Conservation (phyloP, 768 basidiomycete species). For the Xerocomus brunneocitrinus region DNA sequence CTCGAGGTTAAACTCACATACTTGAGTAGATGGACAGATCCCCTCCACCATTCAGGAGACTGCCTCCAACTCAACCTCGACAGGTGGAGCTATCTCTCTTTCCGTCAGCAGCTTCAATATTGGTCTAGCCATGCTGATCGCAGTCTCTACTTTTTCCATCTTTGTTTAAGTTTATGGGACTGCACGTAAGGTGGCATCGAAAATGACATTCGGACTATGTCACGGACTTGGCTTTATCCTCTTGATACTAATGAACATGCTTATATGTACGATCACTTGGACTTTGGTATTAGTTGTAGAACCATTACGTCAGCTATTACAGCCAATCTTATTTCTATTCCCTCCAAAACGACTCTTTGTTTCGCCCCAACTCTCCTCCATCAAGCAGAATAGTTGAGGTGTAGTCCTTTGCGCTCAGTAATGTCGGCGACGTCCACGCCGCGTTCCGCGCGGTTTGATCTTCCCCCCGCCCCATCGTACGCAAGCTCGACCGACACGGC, state of each 20-base stretch:
- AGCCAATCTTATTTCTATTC: background rate
- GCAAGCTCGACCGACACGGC: conserved; percentile 47
- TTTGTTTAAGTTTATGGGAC: conserved; percentile 27
- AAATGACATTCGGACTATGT: background rate
- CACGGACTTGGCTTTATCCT: background rate
- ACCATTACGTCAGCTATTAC: conserved; percentile 20
- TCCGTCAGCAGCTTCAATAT: conserved; percentile 18
- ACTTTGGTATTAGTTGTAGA: background rate
- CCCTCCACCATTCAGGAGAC: conserved; percentile 25
- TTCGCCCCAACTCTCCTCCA: background rate
- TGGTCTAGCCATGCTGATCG: conserved; percentile 29
- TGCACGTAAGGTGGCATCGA: background rate
- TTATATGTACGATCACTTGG: background rate
- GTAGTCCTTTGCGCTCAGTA: background rate
- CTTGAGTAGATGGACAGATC: conserved; percentile 27
- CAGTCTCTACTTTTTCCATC: conserved; percentile 32
- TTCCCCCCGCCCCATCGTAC: conserved; percentile 30
- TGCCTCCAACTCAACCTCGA: conserved; percentile 20
- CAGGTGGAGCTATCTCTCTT: conserved; percentile 19
- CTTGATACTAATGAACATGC: conserved; percentile 2
- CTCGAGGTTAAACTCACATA: background rate
- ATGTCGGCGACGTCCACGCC: conserved; percentile 31
- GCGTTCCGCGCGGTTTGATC: conserved; percentile 33
- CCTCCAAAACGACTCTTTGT: background rate
- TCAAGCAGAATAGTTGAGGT: background rate